Percentiles rank a stretch among this genome's conserved stretches.
Conservation (phyloP, 139 green algal species). For the Gonium pectorale region DNA sequence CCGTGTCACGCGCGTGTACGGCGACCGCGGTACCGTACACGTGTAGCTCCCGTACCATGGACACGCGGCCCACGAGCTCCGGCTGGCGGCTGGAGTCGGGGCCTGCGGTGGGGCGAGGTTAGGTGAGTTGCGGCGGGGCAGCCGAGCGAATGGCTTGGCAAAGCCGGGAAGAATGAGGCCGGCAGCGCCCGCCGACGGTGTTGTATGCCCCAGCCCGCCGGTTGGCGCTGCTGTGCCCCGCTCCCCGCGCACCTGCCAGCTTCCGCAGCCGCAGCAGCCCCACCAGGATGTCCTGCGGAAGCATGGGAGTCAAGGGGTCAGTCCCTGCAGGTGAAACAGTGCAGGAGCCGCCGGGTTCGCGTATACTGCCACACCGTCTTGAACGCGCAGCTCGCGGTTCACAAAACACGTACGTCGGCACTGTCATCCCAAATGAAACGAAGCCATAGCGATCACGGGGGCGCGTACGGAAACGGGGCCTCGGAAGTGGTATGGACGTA, state of each 20-base stretch:
- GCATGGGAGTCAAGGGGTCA: too few species aligned
- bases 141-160: neutral
- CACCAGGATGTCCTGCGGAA: slow-evolving; percentile 92
- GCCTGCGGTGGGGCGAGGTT: slow-evolving; percentile 16
- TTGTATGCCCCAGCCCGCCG: too few species aligned
- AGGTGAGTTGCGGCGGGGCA: neutral
- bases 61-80: slow-evolving; percentile 79
- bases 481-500: too few species aligned
- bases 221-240: neutral
- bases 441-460: too few species aligned
- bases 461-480: too few species aligned
- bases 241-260: slow-evolving; percentile 44
- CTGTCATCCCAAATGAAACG: too few species aligned
- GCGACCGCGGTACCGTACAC: slow-evolving; percentile 97
- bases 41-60: slow-evolving; percentile 97
- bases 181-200: too few species aligned
- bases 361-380: too few species aligned
- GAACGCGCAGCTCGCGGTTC: too few species aligned
- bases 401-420: too few species aligned
- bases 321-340: too few species aligned
- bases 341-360: too few species aligned
- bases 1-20: slow-evolving; percentile 86
- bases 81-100: slow-evolving; percentile 73
- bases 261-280: slow-evolving; percentile 92
- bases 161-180: neutral